Percentiles rank a stretch among this genome's conserved stretches.
Conservation (phyloP, 345 rosid genomes). For the Eucalyptus leucophloia region DNA sequence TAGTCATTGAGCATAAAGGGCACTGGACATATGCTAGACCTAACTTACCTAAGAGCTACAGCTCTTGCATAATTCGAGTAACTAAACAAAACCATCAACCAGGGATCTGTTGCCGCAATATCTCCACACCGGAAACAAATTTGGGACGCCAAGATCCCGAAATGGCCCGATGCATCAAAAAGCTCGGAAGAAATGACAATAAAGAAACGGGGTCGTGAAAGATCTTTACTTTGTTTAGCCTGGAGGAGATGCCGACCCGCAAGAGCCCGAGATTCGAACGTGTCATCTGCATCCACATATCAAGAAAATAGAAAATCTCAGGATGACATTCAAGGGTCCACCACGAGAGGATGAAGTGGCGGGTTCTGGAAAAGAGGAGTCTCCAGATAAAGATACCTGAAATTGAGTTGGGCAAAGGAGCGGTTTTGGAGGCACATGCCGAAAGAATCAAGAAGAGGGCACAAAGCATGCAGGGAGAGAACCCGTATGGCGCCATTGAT, state of each 20-base stretch:
- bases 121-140: not conserved
- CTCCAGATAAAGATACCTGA: not conserved
- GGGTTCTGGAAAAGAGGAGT: not conserved
- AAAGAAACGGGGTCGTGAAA: not conserved
- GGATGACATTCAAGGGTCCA: not conserved
- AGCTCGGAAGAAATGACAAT: not conserved
- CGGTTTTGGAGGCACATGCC: not conserved
- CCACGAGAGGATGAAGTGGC: not conserved
- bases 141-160: not conserved
- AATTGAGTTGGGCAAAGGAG: not conserved
- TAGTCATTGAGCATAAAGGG: not conserved
- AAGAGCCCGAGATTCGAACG: constrained; percentile 24
- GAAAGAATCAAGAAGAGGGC: not conserved
- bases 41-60: not conserved
- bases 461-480: not conserved
- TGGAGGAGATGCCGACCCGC: constrained; percentile 50
- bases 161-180: not conserved
- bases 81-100: not conserved
- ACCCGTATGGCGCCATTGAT: not conserved
- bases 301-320: not conserved
- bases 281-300: constrained; percentile 10
- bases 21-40: not conserved
- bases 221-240: constrained; percentile 44
- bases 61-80: not conserved
- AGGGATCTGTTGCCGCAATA: not conserved